A percentile compares a stretch with the other conserved stretches of the same genome.
Evolutionary conservation across 2,329 filamentous ascomycete genomes (phyloP).

Genomic region (Colletotrichum scovillei): DNA sequence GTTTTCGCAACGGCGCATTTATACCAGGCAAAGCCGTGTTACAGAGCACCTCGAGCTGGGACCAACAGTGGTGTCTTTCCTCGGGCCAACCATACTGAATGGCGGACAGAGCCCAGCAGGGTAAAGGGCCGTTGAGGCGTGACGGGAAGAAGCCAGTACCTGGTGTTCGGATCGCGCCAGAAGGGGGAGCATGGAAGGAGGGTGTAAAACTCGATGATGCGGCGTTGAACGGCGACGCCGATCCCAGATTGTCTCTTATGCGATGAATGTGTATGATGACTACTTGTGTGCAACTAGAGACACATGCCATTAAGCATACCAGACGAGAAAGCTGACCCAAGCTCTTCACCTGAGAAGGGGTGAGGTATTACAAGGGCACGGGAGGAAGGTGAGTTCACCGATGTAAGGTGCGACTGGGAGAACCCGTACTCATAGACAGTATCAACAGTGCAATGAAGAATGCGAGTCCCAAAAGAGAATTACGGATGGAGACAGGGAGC

Average conservation of each 20-base stretch:
- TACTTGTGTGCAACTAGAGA: not conserved
- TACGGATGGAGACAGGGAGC: not conserved
- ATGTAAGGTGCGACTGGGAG: no score
- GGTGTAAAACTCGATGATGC: not conserved
- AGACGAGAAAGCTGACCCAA: not conserved
- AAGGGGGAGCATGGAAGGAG: not conserved
- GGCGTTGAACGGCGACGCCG: not conserved
- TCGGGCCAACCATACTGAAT: no score
- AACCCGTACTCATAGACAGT: not conserved
- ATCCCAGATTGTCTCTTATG: not conserved
- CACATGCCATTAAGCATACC: not conserved
- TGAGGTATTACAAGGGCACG: not conserved
- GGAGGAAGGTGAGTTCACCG: no score
- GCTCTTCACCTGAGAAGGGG: not conserved
- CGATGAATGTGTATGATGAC: not conserved
- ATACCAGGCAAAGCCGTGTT: not conserved
- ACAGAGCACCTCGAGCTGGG: not conserved
- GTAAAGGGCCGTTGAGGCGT: not conserved
- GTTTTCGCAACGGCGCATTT: not conserved
- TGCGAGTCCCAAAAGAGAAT: not conserved
- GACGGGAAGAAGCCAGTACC: constrained; percentile 1
- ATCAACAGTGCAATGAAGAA: not conserved
- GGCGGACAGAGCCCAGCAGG: not conserved
- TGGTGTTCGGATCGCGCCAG: constrained; percentile 1
- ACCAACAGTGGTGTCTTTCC: no score